These are phyloP conservation scores for Phaeosphaeria sp. DNA, from an alignment of 2,329 filamentous ascomycete genomes.

Conservation along the genomic window DNA sequence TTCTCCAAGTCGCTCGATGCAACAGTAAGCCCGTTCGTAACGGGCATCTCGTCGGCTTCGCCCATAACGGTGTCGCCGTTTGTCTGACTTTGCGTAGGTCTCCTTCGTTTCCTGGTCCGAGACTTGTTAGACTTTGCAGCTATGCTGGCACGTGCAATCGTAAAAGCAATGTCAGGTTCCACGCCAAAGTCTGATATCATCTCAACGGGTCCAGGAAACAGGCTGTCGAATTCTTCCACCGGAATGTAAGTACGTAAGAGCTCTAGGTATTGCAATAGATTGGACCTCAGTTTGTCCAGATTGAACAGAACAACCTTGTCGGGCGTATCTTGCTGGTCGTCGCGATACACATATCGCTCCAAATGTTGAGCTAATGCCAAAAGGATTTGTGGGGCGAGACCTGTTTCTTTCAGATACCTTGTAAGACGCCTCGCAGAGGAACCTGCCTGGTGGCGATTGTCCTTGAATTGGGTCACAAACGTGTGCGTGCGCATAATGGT, in stretches of 20 bases:
- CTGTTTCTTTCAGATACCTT: conserved; percentile 76
- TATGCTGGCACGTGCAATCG: conserved; percentile 78
- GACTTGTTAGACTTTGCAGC: conserved; percentile 50
- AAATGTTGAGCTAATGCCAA: conserved; percentile 90
- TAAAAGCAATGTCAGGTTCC: conserved; percentile 81
- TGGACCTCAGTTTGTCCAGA: conserved; percentile 86
- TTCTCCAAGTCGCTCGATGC: neutral
- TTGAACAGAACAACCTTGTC: conserved; percentile 89
- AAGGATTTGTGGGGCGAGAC: conserved; percentile 81
- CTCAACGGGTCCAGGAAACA: conserved; percentile 75
- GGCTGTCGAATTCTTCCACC: conserved; percentile 75
- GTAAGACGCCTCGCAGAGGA: conserved; percentile 81
- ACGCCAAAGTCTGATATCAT: conserved; percentile 82
- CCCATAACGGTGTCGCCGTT: conserved; percentile 61
- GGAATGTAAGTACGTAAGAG: conserved; percentile 81
- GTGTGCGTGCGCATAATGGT: conserved; percentile 80
- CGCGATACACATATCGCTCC: conserved; percentile 80
- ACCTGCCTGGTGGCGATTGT: conserved; percentile 78
- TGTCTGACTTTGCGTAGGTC: conserved; percentile 13
- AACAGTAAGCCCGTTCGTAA: conserved; percentile 7
- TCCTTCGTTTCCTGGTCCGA: conserved; percentile 34
- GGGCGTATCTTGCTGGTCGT: conserved; percentile 76
- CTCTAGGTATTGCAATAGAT: conserved; percentile 87
- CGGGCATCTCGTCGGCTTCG: conserved; percentile 22
- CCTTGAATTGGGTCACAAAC: conserved; percentile 75